Evolutionary conservation across 148 eudicot species (phyloP).

Genomic region (Hydrangea macrophylla): DNA sequence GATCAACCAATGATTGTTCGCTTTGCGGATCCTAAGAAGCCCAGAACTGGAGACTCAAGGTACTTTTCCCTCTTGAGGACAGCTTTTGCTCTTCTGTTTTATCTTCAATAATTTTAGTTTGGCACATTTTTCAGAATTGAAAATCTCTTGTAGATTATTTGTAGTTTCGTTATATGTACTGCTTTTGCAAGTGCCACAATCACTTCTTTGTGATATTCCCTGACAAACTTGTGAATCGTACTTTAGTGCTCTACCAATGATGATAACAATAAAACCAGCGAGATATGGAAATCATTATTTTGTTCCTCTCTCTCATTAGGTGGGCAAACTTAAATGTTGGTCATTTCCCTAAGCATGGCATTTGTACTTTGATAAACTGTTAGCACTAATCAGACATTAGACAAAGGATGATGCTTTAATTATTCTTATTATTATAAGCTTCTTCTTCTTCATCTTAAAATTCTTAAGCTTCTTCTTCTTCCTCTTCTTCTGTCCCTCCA

Average conservation of each 20-base stretch:
- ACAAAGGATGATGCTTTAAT: background rate
- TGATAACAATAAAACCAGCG: too few species aligned
- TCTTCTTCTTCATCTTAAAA: background rate
- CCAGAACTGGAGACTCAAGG: slow-evolving; percentile 72
- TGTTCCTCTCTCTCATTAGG: background rate
- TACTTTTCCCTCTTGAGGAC: slow-evolving; percentile 3
- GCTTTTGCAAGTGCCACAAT: background rate
- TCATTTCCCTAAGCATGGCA: background rate
- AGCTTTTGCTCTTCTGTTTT: slow-evolving; percentile 5
- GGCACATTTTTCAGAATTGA: background rate
- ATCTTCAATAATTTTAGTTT: background rate
- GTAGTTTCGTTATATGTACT: background rate
- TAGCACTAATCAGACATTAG: background rate
- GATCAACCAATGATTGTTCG: slow-evolving; percentile 80
- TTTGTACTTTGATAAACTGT: background rate
- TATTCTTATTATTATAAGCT: background rate
- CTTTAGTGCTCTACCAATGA: too few species aligned
- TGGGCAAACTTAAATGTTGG: background rate
- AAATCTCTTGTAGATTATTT: background rate
- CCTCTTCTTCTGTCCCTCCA: background rate
- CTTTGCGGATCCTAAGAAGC: slow-evolving; percentile 98
- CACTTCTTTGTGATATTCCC: background rate
- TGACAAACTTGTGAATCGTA: background rate
- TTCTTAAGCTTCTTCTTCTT: too few species aligned
- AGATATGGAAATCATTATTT: background rate